Conservation (phyloP, 768 basidiomycete genomes). For the Auricularia sp. region DNA sequence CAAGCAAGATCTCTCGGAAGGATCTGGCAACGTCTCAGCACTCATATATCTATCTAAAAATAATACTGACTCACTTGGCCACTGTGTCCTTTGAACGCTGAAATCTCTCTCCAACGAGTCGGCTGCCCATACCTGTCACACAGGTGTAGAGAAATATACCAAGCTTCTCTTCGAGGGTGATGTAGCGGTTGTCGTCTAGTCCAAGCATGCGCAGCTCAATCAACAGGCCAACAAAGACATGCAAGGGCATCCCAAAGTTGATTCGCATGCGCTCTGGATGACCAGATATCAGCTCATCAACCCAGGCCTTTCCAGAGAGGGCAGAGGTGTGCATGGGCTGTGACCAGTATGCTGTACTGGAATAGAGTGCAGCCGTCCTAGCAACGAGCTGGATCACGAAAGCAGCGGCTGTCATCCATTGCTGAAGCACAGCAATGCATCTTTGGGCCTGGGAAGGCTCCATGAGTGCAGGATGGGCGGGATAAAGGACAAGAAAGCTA, state of each 20-base stretch:
- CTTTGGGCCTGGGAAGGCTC: no score
- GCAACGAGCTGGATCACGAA: no score
- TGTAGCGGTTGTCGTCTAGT: slow-evolving; percentile 2
- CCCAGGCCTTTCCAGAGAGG: slow-evolving; percentile 17
- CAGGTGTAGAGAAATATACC: slow-evolving; percentile 22
- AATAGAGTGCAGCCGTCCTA: no score
- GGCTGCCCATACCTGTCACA: slow-evolving; percentile 15
- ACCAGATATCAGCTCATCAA: slow-evolving; percentile 15
- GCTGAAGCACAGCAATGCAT: no score
- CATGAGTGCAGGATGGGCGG: no score
- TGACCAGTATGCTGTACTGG: background rate
- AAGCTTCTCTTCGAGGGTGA: slow-evolving; percentile 13
- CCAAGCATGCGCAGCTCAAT: slow-evolving; percentile 14
- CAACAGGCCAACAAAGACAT: slow-evolving; percentile 21
- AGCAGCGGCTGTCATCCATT: no score
- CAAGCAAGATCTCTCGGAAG: slow-evolving; percentile 19
- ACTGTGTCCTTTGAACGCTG: slow-evolving; percentile 16
- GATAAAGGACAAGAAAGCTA: no score
- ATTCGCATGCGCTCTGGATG: slow-evolving; percentile 11
- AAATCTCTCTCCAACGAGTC: slow-evolving; percentile 20
- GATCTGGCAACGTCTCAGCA: slow-evolving; percentile 16
- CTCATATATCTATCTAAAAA: background rate
- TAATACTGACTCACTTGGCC: slow-evolving; percentile 6
- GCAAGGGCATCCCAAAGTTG: slow-evolving; percentile 20
- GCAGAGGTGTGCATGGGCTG: slow-evolving; percentile 12